phyloP scores from a whole-genome alignment of 2,329 filamentous ascomycete genomes.

The Fusarium proliferatum region DNA sequence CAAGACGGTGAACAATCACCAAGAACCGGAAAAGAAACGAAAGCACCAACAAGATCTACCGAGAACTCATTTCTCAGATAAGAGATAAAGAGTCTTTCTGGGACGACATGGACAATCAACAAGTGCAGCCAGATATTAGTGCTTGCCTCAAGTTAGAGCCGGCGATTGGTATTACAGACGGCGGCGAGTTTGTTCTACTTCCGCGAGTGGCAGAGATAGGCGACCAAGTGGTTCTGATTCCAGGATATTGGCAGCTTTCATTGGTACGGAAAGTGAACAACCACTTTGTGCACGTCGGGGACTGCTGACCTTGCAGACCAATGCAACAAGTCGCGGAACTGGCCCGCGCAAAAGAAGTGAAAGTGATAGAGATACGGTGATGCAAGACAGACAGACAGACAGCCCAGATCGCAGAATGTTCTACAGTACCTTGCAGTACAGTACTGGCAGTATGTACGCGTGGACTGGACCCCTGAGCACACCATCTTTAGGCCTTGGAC shows the following conservation, averaged over 20 bases:
- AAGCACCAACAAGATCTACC: no score
- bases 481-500: neutral
- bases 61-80: no score
- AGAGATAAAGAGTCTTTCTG: no score
- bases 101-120: no score
- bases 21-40: no score
- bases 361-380: slow-evolving; percentile 1
- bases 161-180: no score
- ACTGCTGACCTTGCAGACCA: neutral
- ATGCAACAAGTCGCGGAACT: neutral
- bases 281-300: neutral
- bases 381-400: neutral
- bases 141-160: no score
- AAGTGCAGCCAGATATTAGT: no score
- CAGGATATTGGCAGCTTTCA: neutral
- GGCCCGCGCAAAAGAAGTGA: neutral
- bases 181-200: neutral
- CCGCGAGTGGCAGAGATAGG: neutral
- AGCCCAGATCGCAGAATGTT: no score
- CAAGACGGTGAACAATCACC: no score
- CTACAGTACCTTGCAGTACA: no score
- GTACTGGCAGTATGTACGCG: neutral
- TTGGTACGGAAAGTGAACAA: neutral
- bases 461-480: neutral
- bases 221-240: neutral